Conservation (phyloP, 345 rosid genomes). For the Atalantia buxifolia region DNA sequence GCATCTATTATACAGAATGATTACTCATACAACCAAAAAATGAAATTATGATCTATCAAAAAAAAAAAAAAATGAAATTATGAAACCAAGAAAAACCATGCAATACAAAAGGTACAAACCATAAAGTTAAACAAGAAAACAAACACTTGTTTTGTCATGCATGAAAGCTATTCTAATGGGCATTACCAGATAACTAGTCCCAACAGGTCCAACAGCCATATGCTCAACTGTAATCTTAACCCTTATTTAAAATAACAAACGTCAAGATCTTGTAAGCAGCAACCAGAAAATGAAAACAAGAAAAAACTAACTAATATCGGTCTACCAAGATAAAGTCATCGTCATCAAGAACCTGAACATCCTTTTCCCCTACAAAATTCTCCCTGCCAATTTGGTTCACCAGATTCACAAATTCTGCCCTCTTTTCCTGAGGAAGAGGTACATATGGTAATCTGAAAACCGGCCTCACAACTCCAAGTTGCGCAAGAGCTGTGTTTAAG, state of each 20-base stretch:
- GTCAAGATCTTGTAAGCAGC: background rate
- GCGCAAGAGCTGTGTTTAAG: constrained; percentile 88
- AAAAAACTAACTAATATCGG: constrained; percentile 43
- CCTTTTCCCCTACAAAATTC: constrained; percentile 71
- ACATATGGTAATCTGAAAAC: constrained; percentile 78
- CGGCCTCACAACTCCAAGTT: constrained; percentile 77
- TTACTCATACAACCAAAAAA: no score
- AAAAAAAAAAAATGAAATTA: no score
- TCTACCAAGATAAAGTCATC: constrained; percentile 67
- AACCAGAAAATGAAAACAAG: background rate
- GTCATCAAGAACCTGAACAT: constrained; percentile 71
- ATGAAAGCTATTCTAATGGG: background rate
- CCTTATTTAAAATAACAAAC: background rate
- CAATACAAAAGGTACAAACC: background rate
- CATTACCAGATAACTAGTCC: background rate
- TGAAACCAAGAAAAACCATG: no score
- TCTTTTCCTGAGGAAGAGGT: constrained; percentile 60
- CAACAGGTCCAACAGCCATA: background rate
- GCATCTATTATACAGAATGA: no score
- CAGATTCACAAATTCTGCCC: constrained; percentile 67
- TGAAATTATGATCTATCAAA: no score
- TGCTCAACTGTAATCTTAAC: background rate
- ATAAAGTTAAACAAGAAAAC: background rate
- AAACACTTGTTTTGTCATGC: background rate
- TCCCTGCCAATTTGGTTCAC: constrained; percentile 68